These are phyloP conservation scores for Saturnispora hagleri DNA, from an alignment of 805 yeast species.

Conservation along the genomic window DNA sequence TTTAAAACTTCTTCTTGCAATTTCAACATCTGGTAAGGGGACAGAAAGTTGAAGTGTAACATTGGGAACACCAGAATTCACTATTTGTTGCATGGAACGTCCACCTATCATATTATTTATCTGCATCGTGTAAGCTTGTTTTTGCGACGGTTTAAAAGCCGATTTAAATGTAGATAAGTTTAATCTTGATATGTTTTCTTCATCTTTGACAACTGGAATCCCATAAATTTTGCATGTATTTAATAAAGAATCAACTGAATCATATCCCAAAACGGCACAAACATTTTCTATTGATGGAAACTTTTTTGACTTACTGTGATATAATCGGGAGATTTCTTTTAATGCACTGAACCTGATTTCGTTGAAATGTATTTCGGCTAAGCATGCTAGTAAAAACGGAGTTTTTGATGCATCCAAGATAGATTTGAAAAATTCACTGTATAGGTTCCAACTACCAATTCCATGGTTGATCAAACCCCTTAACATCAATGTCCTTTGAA, in stretches of 20 bases:
- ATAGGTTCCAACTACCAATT: constrained; percentile 52
- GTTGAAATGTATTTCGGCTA: constrained; percentile 72
- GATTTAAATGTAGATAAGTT: constrained; percentile 36
- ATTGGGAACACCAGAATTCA: constrained; percentile 31
- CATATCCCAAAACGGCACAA: constrained; percentile 53
- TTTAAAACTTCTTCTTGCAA: constrained; percentile 18
- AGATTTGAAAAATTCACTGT: constrained; percentile 51
- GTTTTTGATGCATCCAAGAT: constrained; percentile 36
- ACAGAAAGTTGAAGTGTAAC: constrained; percentile 12
- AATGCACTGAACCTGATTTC: constrained; percentile 70
- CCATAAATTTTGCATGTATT: constrained; percentile 59
- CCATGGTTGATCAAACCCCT: constrained; percentile 61
- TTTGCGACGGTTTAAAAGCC: constrained; percentile 24
- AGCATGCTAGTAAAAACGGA: constrained; percentile 63
- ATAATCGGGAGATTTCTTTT: constrained; percentile 52
- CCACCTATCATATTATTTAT: constrained; percentile 34
- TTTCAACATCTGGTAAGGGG: constrained; percentile 13
- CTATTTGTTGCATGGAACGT: constrained; percentile 25
- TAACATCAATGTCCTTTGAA: constrained; percentile 65
- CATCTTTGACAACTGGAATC: constrained; percentile 32
- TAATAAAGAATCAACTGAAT: constrained; percentile 41
- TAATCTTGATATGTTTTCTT: constrained; percentile 25
- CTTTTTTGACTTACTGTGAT: constrained; percentile 65
- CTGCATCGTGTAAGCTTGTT: constrained; percentile 37
- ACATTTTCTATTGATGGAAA: constrained; percentile 40